Base-by-base conservation (phyloP, 2,329 filamentous ascomycete species). In the Graphium sp. region DNA sequence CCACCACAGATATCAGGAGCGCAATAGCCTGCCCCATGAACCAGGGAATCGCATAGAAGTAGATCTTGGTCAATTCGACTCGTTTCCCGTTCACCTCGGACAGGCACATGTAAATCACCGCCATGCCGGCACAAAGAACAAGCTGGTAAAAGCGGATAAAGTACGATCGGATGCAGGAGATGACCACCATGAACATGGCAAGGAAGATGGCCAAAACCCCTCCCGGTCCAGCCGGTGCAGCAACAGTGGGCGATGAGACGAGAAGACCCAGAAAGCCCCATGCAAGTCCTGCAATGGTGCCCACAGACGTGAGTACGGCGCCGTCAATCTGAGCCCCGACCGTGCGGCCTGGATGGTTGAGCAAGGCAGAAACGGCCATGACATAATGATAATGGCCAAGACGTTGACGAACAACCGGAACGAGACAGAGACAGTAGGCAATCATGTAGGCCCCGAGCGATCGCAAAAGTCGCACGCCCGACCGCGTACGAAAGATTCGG, bases 311-410 rank as follows among this genome's bases (percentile, higher is more conserved):
- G 13, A 65, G 43, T 23, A 66, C 31, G 4, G 58, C 46, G 2
- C 67, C 67, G 39, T 73, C 67, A 14, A 72, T 42, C 37, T 73
- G 66, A 9, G 64, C 58, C 5, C 67, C 67, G 29, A 71, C 39
- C 2, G 62, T 59, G 21, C 67, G 53, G 14, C 60, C 63, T 4
- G 67, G 55, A 37, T 73, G 67, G 33, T 71, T 72, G 24, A 72
- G 38, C 13, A 71, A 56, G n/a, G 60, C 50, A 3, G 66, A 71
- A 26, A 73, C 43, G 4, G 54, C 58, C 52, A 68, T 61, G 34
- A 72, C 56, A 37, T 69, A 71, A 35, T 53, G 53, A 37, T 68
- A 63, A 11, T 47, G 52, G 2, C 67, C 67, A 4, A 72, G 48
- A 55, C 57, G 65, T n/a, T 42, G 32, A n/a, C 52, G 50, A 5